Base-by-base conservation (phyloP, 2,329 filamentous ascomycete species). In the Boeremia lycopersici region DNA sequence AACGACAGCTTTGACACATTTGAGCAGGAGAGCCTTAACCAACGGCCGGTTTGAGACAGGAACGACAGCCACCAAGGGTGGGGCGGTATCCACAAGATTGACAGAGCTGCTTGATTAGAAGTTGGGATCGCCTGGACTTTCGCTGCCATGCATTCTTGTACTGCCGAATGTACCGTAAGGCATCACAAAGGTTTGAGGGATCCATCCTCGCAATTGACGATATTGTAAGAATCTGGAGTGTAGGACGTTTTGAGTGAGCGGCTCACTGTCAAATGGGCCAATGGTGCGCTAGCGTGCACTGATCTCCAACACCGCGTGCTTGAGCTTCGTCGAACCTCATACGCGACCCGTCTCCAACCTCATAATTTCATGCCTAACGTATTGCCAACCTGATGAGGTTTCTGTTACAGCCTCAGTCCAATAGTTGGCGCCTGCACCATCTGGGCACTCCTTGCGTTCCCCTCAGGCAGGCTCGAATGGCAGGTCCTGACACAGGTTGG, bases 401-500 rank as follows among this genome's bases (percentile, higher is more conserved):
- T 46, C 60, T 59, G 63, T 54, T 50, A 57, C 60, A 54, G 66
- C 67, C 67, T 71, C 62, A 67, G 65, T 61, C 50, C 57, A 56
- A 48, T 36, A 52, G 47, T 61, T 56, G 63, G 67, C 65, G 61
- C 61, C 56, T 70, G 60, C 58, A 51, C 33, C 59, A 57, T 52
- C 53, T 64, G 55, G 52, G 64, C 51, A 65, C 58, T 55, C 69
- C 56, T 67, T 72, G 68, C 67, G 53, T 52, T 48, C 42, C 57
- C 62, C 60, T 62, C 60, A 61, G 60, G 59, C 60, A 62, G 60
- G 63, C 68, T 53, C 63, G 59, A 64, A 61, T 52, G 57, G 64
- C 60, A 45, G 61, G 60, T 64, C 62, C 62, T 76, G 74, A 74
- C 72, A 76, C 74, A 66, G 61, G 61, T 61, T 60, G 66, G 66